A percentile compares a stretch with the other conserved stretches of the same genome.
Conservation (phyloP, 2,329 filamentous ascomycete species). For the Pseudogymnoascus sp. region DNA sequence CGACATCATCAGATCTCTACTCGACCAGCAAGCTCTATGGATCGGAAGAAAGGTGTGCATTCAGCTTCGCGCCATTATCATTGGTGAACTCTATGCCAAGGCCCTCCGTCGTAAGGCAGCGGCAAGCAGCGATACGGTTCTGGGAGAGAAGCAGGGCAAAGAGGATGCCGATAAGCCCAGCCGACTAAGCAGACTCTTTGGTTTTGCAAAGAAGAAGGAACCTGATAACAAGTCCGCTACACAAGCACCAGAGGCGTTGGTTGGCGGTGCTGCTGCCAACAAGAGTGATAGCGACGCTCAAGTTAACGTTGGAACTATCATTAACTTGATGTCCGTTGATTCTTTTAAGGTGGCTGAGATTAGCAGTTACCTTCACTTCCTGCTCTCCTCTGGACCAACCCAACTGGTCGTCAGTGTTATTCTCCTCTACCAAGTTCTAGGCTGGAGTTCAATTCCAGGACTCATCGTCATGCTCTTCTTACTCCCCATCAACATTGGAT, state of each 20-base stretch:
- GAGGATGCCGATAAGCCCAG: conserved; percentile 38
- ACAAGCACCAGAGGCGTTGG: conserved; percentile 32
- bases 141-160: conserved; percentile 51
- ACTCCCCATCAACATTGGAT: conserved; percentile 81
- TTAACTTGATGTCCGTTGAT: conserved; percentile 98
- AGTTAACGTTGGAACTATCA: conserved; percentile 94
- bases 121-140: conserved; percentile 65
- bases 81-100: conserved; percentile 96
- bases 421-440: conserved; percentile 84
- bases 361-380: conserved; percentile 88
- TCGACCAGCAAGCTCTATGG: conserved; percentile 83
- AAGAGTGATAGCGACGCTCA: conserved; percentile 55
- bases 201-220: conserved; percentile 50
- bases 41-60: conserved; percentile 93
- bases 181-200: conserved; percentile 49
- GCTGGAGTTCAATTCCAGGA: conserved; percentile 87
- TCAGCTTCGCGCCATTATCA: conserved; percentile 84
- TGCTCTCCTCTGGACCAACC: conserved; percentile 86
- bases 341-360: conserved; percentile 98
- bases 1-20: conserved; percentile 73
- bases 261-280: conserved; percentile 30
- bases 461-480: conserved; percentile 85
- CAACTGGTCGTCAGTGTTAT: conserved; percentile 76
- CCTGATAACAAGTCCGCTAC: conserved; percentile 37
- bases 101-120: conserved; percentile 85